Evolutionary conservation across 768 basidiomycete species (phyloP), one percentile per base, ranked within the genome.

Genomic region (Amanita rubescens): DNA sequence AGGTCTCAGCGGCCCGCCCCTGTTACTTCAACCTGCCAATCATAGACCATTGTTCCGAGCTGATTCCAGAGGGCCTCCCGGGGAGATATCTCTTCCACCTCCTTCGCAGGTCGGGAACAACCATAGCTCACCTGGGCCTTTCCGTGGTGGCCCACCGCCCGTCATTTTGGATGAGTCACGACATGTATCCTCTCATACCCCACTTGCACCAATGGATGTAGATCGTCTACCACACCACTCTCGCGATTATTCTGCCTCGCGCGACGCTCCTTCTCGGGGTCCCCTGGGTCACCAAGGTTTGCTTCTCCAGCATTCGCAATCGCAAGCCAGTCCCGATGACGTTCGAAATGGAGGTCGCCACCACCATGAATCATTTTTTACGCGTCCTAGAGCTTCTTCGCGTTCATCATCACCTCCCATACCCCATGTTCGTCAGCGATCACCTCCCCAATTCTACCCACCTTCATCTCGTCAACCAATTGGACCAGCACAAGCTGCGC

Each of bases 71-170:
- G 86, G 85, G 3, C 80, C 82, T 0, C 67, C 80, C 1, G 70
- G 69, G 37, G 79, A 80, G 50, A 76, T 79, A 12, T 71, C 76
- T 2, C 73, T 87, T 3, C 84, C 85, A 3, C 80, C 81, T 7
- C 84, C 85, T 1, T 77, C 82, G 15, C 75, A 76, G 41, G 71
- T 73, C 1, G 66, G 71, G 43, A 66, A 69, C 15, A 63, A 69
- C 41, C 76, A 77, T n/a, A 74, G 76, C 9, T 81, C 81, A 1
- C 84, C 87, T 0, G 79, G 80, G 15, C 90, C 90, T 11, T 92
- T 90, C 73, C 72, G 90, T 57, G 89, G 89, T 32, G 87, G 88
- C 2, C 85, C 87, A 2, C 90, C 90, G 5, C 89, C 90, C 10
- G 84, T 91, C 37, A 76, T 87, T 49, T 68, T 91, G 8, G 88